Evolutionary conservation across 345 rosid species (phyloP).

Genomic region (Physaria fendleri): DNA sequence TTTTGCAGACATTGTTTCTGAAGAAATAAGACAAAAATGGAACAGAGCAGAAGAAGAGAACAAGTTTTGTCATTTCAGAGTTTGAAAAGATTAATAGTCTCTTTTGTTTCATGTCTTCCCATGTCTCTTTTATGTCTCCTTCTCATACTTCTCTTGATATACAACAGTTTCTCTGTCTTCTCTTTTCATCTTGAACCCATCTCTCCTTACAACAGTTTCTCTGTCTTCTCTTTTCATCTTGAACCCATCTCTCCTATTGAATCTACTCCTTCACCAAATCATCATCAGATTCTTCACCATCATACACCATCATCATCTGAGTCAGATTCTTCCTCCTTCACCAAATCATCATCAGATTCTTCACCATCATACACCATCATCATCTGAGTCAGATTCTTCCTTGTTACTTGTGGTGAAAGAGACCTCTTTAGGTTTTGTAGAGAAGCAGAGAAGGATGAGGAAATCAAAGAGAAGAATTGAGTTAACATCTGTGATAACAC

Average conservation of each 20-base stretch:
- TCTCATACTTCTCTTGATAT: conserved; percentile 47
- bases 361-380: background rate
- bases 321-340: conserved; percentile 34
- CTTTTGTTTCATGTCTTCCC: conserved; percentile 41
- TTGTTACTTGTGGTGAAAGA: conserved; percentile 50
- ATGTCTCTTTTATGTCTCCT: conserved; percentile 64
- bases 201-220: conserved; percentile 68
- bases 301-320: conserved; percentile 14
- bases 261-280: conserved; percentile 14
- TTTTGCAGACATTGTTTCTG: conserved; percentile 1
- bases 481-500: background rate
- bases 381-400: conserved; percentile 32
- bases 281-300: conserved; percentile 14
- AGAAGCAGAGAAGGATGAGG: conserved; percentile 21
- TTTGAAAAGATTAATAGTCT: conserved; percentile 32
- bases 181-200: conserved; percentile 38
- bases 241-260: conserved; percentile 38
- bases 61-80: conserved; percentile 4
- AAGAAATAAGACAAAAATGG: conserved; percentile 1
- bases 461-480: background rate
- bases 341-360: conserved; percentile 17
- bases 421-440: conserved; percentile 31
- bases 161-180: conserved; percentile 71
- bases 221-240: conserved; percentile 52
- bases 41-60: conserved; percentile 24